These are phyloP conservation scores for Keqinozyma sinolaborantium DNA, from an alignment of 1,139 yeast genomes.

Conservation along the genomic window DNA sequence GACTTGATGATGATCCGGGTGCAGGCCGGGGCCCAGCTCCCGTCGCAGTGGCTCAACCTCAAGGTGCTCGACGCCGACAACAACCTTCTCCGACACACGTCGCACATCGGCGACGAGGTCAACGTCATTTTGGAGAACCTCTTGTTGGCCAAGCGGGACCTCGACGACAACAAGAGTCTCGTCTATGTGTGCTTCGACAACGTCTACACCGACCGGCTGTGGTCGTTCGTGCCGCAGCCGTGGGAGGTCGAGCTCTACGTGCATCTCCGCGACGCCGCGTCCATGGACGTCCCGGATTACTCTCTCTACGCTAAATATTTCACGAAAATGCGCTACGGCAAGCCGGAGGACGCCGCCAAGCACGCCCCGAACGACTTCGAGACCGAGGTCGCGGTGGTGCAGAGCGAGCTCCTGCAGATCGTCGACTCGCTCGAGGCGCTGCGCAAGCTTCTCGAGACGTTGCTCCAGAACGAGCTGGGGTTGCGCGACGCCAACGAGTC, in stretches of 20 bases:
- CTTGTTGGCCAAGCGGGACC: conserved; percentile 17
- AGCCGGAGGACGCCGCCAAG: conserved; percentile 6
- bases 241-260: conserved; percentile 34
- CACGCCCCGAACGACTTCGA: conserved; percentile 32
- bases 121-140: conserved; percentile 36
- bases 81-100: conserved; percentile 29
- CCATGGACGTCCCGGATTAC: conserved; percentile 35
- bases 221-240: conserved; percentile 35
- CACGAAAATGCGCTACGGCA: conserved; percentile 15
- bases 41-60: conserved; percentile 35
- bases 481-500: conserved; percentile 40
- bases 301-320: conserved; percentile 34
- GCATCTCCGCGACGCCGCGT: conserved; percentile 30
- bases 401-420: conserved; percentile 29
- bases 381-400: conserved; percentile 22
- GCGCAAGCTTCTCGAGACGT: conserved; percentile 21
- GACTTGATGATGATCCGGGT: conserved; percentile 35
- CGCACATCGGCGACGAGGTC: conserved; percentile 25
- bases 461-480: conserved; percentile 31
- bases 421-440: conserved; percentile 26
- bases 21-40: conserved; percentile 24
- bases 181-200: conserved; percentile 44
- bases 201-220: conserved; percentile 37
- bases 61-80: conserved; percentile 36
- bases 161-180: conserved; percentile 21